Evolutionary conservation across 306 rosid genomes (phyloP), one percentile per base, ranked within the genome.

Genomic region (Fagus crenata): DNA sequence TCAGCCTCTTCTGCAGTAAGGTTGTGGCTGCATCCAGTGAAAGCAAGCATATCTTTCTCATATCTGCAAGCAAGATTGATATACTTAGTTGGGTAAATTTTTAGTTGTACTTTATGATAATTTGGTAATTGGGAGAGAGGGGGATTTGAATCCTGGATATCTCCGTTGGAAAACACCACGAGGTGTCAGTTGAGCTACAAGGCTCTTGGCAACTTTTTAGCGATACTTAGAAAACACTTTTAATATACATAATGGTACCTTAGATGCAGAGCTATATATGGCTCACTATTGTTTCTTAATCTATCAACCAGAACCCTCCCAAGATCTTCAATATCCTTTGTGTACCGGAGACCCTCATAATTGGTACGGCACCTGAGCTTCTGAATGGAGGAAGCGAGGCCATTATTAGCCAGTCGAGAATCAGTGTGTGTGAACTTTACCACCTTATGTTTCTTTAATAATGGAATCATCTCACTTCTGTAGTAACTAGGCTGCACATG

Each of bases 41-140:
- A 96, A 36, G 99, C 93, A 63, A 96, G 90, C 99, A 96, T 96
- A 87, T 96, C 99, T 79, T 96, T 96, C 90, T 96, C 99, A 75
- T 96, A 96, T 85, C 99, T 94, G 80, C 78, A 77, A 43, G 37
- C 81, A 75, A 58, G 9, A 72, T 58, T 13, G 2, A 17, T 73
- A 18, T 71, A 39, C 69, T 78, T 69, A 43, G 67, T 51, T 63
- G 42, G 53, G 53, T 49, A 22, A 22, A 22, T 22, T 22, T 22
- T 22, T 22, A 22, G 28, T 22, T 22, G 28, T 22, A 22, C 28
- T 22, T 22, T 22, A 22, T 22, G 28, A 22, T 22, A 22, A 22
- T 22, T 22, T 22, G 28, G 28, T 22, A 22, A 22, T 22, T 22
- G 28, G 28, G 28, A 22, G 28, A 22, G 28, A 22, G 28, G 28